Base-by-base conservation (phyloP, 202 grass and related monocot genomes). In the Tripidium arundinaceum region DNA sequence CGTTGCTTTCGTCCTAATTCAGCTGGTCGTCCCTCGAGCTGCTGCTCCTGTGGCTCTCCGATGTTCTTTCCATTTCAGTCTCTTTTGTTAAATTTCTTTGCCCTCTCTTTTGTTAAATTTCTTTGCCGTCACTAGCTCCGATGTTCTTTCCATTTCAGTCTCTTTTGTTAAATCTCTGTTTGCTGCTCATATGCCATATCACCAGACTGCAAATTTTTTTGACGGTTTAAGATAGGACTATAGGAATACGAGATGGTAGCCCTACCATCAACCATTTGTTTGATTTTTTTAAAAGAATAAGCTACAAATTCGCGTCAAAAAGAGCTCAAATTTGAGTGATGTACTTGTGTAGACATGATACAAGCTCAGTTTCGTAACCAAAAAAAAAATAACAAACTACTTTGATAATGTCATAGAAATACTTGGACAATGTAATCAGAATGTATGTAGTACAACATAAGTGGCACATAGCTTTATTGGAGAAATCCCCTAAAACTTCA, bases 1-100 rank as follows among this genome's bases (percentile, higher is more conserved):
- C n/a, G n/a, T n/a, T n/a, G n/a, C n/a, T n/a, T n/a, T n/a, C n/a
- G 69, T 72, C 45, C 45, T 50, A 71, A 71, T 33, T 72, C 43
- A 50, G 42, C 19, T 72, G 15, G 15, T n/a, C 25, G 68, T 29
- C 25, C 25, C 14, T 70, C 40, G 5, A 28, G 41, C 68, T 29
- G 13, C 68, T 9, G 0, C 66, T 26, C 21, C 37, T 68, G 63
- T 40, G 64, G 18, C 19, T 40, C 37, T 68, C 26, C 6, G 59
- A 7, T 62, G 13, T 0, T 62, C 37, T 43, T 68, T 42, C 65
- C 65, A 26, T 68, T 42, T 68, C n/a, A n/a, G 65, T 68, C 19
- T 22, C 36, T 7, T 15, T 15, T 16, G 65, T 70, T 5, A 59
- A 5, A 6, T 70, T 70, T 70, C 24, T 27, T 61, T 26, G 24